Conservation (phyloP, 2,329 filamentous ascomycete genomes). For the Davidsoniella neocaledoniae region DNA sequence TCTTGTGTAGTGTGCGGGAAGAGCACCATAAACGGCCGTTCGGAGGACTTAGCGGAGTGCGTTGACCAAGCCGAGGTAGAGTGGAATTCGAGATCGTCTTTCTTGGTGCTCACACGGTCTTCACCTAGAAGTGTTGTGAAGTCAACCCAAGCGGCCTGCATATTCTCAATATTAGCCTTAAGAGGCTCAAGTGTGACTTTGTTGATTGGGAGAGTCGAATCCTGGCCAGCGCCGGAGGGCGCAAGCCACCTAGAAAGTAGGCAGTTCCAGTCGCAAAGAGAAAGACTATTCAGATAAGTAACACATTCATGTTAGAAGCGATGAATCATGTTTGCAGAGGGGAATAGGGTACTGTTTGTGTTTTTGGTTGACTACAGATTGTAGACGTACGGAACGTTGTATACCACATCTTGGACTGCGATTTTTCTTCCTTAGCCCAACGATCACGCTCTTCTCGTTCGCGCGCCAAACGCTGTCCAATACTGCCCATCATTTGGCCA, state of each 20-base stretch:
- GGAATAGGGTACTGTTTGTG: background rate
- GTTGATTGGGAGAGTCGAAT: constrained; percentile 42
- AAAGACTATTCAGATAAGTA: constrained; percentile 25
- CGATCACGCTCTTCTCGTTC: constrained; percentile 37
- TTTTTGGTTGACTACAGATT: background rate
- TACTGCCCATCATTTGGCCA: constrained; percentile 43
- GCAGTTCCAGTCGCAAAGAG: constrained; percentile 32
- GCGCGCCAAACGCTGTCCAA: constrained; percentile 34
- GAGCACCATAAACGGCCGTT: constrained; percentile 52
- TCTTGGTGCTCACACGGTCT: constrained; percentile 45
- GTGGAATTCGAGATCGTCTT: constrained; percentile 38
- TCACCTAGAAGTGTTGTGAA: constrained; percentile 46
- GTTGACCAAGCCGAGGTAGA: constrained; percentile 47
- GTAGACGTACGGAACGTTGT: constrained; percentile 34
- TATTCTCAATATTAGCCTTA: constrained; percentile 42
- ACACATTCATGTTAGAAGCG: background rate
- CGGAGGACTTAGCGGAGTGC: constrained; percentile 30
- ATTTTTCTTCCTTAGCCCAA: constrained; percentile 25
- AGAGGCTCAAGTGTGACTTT: constrained; percentile 35
- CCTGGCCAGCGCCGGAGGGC: constrained; percentile 31
- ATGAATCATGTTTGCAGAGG: background rate
- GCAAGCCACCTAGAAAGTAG: constrained; percentile 43
- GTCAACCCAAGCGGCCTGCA: constrained; percentile 55
- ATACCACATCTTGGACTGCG: constrained; percentile 29
- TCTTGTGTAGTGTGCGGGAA: constrained; percentile 66